Percentiles rank a stretch among this genome's conserved stretches.
Evolutionary conservation across 257 asterid genomes (phyloP).

Genomic region (Solanum virginianum): DNA sequence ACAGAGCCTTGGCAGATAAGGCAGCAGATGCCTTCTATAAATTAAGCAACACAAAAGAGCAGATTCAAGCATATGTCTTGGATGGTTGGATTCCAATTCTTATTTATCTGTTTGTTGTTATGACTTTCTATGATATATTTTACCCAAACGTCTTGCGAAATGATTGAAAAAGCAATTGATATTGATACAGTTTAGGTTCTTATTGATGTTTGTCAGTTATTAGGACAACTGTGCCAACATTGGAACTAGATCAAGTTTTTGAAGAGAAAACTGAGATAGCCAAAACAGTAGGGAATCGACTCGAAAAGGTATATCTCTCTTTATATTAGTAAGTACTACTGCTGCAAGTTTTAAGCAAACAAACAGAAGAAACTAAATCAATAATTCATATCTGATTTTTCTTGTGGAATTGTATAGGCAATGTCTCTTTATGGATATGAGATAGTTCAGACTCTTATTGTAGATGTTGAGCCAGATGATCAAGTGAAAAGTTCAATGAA

Average conservation of each 20-base stretch:
- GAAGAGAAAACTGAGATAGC: conserved; percentile 15
- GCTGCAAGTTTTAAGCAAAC: not conserved
- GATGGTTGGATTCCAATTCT: conserved; percentile 6
- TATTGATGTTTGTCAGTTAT: conserved; percentile 3
- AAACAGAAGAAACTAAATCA: not conserved
- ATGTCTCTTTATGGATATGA: conserved; percentile 22
- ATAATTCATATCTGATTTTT: not conserved
- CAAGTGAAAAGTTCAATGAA: conserved; percentile 18
- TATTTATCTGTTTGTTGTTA: not conserved
- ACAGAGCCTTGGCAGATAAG: conserved; percentile 11
- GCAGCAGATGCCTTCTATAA: conserved; percentile 21
- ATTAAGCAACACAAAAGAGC: conserved; percentile 14
- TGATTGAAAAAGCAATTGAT: not conserved
- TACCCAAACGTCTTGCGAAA: not conserved
- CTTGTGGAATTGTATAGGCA: not conserved
- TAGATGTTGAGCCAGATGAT: not conserved
- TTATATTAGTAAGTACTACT: too few species aligned
- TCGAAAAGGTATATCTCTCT: conserved; percentile 1
- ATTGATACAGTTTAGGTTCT: not conserved
- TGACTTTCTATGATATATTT: too few species aligned
- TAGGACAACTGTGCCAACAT: conserved; percentile 9
- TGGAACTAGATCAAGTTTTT: conserved; percentile 10
- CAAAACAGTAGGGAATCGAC: conserved; percentile 5
- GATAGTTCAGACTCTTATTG: conserved; percentile 22
- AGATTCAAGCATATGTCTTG: conserved; percentile 19